Base-by-base conservation (phyloP, 1,284 basidiomycete genomes). In the Ustilago crameri region DNA sequence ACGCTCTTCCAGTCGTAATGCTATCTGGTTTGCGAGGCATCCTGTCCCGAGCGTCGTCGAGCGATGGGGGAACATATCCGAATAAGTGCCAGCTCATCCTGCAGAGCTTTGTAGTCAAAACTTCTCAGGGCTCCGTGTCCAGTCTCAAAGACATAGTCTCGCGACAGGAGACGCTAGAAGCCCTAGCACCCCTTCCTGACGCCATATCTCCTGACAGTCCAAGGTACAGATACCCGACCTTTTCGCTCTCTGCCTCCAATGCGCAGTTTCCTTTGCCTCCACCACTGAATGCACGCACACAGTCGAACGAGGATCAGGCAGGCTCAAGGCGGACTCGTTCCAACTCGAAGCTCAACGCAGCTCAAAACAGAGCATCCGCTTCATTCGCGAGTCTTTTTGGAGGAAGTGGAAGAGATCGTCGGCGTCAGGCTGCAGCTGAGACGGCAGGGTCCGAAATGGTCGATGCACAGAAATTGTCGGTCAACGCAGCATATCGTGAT, bases 1-100 rank as follows among this genome's bases (percentile, higher is more conserved):
- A 34, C 32, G 32, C 32, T 34, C 32, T 34, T 8, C 32, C 32
- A 12, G 35, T 63, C 18, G 87, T 93, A 7, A 93, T 92, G 0
- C 85, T 93, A 26, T 93, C 92, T 2, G 93, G 93, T 10, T 84
- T 95, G 20, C 86, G 93, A 38, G 92, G 91, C 10, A 87, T 85
- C 10, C 81, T 93, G 20, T 84, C 38, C 14, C 27, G 35, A 15
- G 24, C 23, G 3, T 4, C 22, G 4, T 12, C 45, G 9, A 34
- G n/a, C 14, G 12, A 10, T 23, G 79, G 44, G 80, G 72, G 81
- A 3, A 17, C 22, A 42, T 26, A 34, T 12, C 5, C 20, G 10
- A 32, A 5, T 30, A n/a, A 9, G 5, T 42, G 30, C n/a, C 45
- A 60, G 17, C 30, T 61, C 32, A 54, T 22, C 0, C 30, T 61